These are phyloP conservation scores for Incumbomyces delicatus DNA, from an alignment of 2,329 filamentous ascomycete genomes.

Conservation along the genomic window DNA sequence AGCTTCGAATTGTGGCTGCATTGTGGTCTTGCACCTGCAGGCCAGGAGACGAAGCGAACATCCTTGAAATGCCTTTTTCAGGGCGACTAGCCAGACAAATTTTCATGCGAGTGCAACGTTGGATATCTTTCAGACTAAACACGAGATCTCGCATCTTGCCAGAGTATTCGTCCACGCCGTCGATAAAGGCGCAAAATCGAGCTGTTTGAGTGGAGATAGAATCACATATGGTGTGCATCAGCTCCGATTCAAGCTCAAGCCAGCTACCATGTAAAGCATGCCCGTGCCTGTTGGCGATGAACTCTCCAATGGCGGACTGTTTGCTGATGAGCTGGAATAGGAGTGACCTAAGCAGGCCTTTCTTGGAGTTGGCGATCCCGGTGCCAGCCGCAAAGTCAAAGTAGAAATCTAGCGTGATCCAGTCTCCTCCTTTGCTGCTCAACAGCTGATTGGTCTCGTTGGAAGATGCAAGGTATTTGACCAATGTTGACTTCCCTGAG, in stretches of 20 bases:
- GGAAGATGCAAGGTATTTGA: neutral
- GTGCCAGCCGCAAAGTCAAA: neutral
- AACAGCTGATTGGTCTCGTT: neutral
- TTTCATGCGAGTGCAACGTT: neutral
- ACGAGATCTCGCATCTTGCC: neutral
- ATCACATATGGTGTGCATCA: neutral
- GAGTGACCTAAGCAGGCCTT: neutral
- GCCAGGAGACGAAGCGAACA: neutral
- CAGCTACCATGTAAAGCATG: neutral
- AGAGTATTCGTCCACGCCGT: slow-evolving; percentile 1
- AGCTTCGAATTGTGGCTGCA: neutral
- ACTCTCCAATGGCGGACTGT: neutral
- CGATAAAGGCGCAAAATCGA: slow-evolving; percentile 1
- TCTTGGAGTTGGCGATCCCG: neutral
- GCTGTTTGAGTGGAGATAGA: neutral
- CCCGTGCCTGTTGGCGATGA: neutral
- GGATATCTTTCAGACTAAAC: neutral
- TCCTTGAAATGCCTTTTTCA: neutral
- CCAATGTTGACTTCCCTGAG: neutral
- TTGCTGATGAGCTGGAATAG: neutral
- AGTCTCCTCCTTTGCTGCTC: neutral
- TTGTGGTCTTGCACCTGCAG: slow-evolving; percentile 2
- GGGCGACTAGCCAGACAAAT: slow-evolving; percentile 1
- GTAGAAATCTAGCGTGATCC: neutral
- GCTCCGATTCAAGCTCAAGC: neutral